Conservation (phyloP, 257 asterid genomes). For the Solanum corneliomulleri region DNA sequence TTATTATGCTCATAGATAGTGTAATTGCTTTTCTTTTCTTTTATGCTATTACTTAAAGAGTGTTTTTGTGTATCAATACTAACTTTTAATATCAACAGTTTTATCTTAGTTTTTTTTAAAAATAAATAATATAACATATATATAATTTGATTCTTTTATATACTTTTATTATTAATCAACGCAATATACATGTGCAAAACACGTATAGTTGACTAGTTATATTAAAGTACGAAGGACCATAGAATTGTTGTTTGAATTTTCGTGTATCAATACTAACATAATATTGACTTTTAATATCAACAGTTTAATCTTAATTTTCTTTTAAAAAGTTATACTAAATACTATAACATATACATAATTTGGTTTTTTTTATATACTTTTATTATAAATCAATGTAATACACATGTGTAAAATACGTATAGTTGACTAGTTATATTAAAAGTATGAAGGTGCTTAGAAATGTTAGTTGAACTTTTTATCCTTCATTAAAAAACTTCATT, state of each 20-base stretch:
- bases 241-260: background rate
- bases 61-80: background rate
- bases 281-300: background rate
- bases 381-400: too few relatives aligned
- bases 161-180: too few relatives aligned
- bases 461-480: too few relatives aligned
- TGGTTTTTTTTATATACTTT: too few relatives aligned
- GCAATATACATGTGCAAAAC: background rate
- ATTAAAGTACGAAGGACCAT: background rate
- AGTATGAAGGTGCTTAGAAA: too few relatives aligned
- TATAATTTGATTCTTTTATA: too few relatives aligned
- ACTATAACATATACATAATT: too few relatives aligned
- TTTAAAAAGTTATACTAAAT: accelerated
- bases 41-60: background rate
- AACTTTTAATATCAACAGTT: background rate
- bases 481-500: background rate
- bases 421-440: too few relatives aligned
- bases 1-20: background rate
- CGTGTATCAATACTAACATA: background rate
- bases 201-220: background rate
- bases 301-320: background rate
- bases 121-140: too few relatives aligned
- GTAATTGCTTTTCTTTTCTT: background rate
- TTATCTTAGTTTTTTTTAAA: too few relatives aligned
- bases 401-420: too few relatives aligned